Base-by-base conservation (phyloP, 2,329 filamentous ascomycete species). In the Neopestalotiopsis clavispora region DNA sequence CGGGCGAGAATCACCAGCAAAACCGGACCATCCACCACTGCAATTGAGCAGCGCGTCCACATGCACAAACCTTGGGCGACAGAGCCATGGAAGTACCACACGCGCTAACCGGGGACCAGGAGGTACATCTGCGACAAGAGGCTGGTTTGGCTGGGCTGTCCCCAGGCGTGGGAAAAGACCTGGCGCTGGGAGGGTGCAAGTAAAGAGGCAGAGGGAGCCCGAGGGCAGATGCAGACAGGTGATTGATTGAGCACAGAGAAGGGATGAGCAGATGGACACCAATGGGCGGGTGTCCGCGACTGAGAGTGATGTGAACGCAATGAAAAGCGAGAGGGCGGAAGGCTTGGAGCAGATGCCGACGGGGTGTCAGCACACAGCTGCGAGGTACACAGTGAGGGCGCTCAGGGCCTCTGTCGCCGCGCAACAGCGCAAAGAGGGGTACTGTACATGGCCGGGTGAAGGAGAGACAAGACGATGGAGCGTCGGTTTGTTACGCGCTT, bases 1-100 rank as follows among this genome's bases (percentile, higher is more conserved):
- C 68, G 71, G 73, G 74, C 73, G 67, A 74, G 75, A 77, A 78
- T 78, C 77, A 78, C 74, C 76, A 77, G 76, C 32, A 67, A 58
- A 38, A 57, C 52, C 40, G 34, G 57, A 32, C 62, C 38, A 66
- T 59, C 57, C 57, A 63, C 61, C 34, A 60, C 28, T 40, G 30
- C 23, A 13, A 58, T 32, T 60, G 58, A 56, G 30, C 52, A 63
- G 20, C 9, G 45, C 30, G 20, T 30, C 30, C 65, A 38, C 65
- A 60, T 45, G 65, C 65, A 57, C 61, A 45, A 64, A 45, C 61
- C 40, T 28, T 52, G 42, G 10, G 20, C 17, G 42, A 17, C 61
- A 63, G 42, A 64, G 42, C 40, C 14, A 28, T 64, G 14, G 40
- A 75, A 72, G 75, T 76, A 77, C 71, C 68, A 61, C 67, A 9